A percentile compares a stretch with the other conserved stretches of the same genome.
Conservation (phyloP, 345 rosid species). For the Linum usitatissimum region DNA sequence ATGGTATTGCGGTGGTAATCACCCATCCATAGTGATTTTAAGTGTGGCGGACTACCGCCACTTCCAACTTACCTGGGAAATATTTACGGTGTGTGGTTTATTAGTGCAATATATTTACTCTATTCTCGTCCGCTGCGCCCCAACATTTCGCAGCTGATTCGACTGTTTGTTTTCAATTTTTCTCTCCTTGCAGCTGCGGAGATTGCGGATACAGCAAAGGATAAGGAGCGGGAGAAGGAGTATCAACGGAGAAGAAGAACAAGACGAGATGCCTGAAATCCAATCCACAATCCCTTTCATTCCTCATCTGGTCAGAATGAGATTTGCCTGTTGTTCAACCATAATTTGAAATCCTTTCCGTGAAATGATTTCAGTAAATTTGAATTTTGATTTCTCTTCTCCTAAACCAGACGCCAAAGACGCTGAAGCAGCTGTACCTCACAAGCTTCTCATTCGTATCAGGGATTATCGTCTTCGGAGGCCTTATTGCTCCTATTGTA, state of each 20-base stretch:
- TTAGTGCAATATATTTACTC: too few species aligned
- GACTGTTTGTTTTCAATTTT: neutral
- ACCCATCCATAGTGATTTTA: too few species aligned
- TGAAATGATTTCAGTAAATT: neutral
- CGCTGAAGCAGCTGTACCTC: conserved; percentile 70
- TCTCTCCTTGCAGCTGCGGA: conserved; percentile 43
- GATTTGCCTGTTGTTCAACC: neutral
- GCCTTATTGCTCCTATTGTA: conserved; percentile 86
- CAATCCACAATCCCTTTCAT: conserved; percentile 86
- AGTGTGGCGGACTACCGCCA: too few species aligned
- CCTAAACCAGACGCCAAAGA: conserved; percentile 51
- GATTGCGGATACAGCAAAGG: conserved; percentile 76
- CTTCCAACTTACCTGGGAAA: too few species aligned
- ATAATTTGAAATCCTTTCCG: neutral
- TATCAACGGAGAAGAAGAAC: conserved; percentile 24
- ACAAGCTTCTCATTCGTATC: conserved; percentile 63
- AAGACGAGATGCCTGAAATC: conserved; percentile 88
- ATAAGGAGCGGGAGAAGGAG: conserved; percentile 35
- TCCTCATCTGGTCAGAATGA: conserved; percentile 43
- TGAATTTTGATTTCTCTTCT: conserved; percentile 9
- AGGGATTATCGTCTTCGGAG: conserved; percentile 78
- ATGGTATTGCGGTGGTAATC: too few species aligned
- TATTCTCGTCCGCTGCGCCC: too few species aligned
- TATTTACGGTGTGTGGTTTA: too few species aligned
- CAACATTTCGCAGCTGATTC: too few species aligned